Percentiles rank a stretch among this genome's conserved stretches.
These are phyloP conservation scores for Ceratobasidium sp. DNA, from an alignment of 1,284 basidiomycete species.

Conservation along the genomic window DNA sequence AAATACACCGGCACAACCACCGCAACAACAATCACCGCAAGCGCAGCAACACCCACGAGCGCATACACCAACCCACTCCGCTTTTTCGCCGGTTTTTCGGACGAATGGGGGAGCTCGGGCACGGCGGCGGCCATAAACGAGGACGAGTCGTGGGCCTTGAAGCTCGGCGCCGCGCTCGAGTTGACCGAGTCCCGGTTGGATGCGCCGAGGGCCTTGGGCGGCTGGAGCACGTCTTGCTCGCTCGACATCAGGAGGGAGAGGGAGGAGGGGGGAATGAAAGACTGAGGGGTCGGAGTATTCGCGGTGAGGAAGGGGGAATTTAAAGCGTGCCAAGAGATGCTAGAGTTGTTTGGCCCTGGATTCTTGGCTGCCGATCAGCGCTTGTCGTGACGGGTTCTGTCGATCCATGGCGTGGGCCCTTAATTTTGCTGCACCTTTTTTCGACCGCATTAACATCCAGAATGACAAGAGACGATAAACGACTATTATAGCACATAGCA, in stretches of 20 bases:
- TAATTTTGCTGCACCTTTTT: too few species aligned
- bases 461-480: too few species aligned
- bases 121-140: constrained; percentile 17
- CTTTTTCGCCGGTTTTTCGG: constrained; percentile 8
- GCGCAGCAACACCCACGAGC: constrained; percentile 12
- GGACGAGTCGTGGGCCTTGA: constrained; percentile 20
- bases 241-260: not conserved
- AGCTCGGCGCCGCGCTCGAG: constrained; percentile 5
- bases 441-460: too few species aligned
- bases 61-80: constrained; percentile 5
- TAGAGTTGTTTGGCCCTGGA: not conserved
- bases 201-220: constrained; percentile 28
- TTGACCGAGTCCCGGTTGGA: constrained; percentile 24
- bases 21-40: constrained; percentile 25
- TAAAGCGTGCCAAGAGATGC: constrained; percentile 7
- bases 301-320: not conserved
- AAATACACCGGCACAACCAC: constrained; percentile 49
- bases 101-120: not conserved
- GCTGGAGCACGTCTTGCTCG: constrained; percentile 22
- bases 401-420: too few species aligned
- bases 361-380: constrained; percentile 5
- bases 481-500: too few species aligned
- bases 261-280: not conserved
- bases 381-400: not conserved
- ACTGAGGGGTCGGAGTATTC: not conserved